phyloP scores from a whole-genome alignment of 2,329 filamentous ascomycete genomes.

The Fusarium illudens region DNA sequence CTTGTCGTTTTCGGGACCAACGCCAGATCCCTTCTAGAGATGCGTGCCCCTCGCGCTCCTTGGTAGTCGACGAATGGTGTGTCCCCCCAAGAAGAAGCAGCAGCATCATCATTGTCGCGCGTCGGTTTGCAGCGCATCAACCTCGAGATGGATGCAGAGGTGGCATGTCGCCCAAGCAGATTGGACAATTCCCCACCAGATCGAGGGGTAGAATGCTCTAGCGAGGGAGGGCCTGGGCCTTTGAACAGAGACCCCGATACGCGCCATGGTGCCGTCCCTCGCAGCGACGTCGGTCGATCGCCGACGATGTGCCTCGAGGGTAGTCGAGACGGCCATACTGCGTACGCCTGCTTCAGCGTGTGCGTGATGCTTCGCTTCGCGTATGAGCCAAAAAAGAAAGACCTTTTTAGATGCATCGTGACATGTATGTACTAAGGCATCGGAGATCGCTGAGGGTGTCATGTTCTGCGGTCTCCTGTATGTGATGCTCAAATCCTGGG shows the following conservation, averaged over 20 bases:
- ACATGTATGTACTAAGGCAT: constrained; percentile 25
- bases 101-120: constrained; percentile 17
- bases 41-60: constrained; percentile 9
- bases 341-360: constrained; percentile 1
- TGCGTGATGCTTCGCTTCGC: constrained; percentile 9
- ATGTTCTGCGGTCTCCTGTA: constrained; percentile 19
- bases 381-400: constrained; percentile 13
- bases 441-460: constrained; percentile 8
- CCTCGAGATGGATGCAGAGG: constrained; percentile 35
- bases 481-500: constrained; percentile 30
- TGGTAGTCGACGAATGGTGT: constrained; percentile 13
- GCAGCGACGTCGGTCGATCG: constrained; percentile 16
- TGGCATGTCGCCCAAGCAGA: constrained; percentile 40
- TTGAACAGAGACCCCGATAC: constrained; percentile 12
- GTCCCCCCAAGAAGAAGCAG: neutral
- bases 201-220: constrained; percentile 36
- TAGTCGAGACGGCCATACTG: neutral
- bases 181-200: constrained; percentile 43
- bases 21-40: constrained; percentile 12
- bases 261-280: constrained; percentile 5
- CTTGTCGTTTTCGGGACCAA: constrained; percentile 9
- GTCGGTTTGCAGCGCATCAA: constrained; percentile 18
- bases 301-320: constrained; percentile 11
- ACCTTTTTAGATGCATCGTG: constrained; percentile 10
- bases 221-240: constrained; percentile 8